A percentile compares a stretch with the other conserved stretches of the same genome.
Conservation (phyloP, 352 stramenopile genomes). For the Aphanomyces stellatus region DNA sequence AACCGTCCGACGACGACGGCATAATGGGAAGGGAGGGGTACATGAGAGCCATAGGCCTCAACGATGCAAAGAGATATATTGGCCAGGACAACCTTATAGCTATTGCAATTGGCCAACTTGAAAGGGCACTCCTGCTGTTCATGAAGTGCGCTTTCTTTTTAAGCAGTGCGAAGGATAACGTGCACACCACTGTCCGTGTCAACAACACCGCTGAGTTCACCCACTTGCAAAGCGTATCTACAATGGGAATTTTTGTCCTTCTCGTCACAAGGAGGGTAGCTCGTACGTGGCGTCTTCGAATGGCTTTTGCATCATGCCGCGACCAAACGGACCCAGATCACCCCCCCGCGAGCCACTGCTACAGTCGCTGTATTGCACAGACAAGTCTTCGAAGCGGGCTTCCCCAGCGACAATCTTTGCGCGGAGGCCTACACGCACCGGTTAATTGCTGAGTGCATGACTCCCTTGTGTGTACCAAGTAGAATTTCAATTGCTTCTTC, state of each 20-base stretch:
- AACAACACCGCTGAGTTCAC: constrained; percentile 91
- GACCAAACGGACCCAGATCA: constrained; percentile 84
- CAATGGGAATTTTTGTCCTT: neutral
- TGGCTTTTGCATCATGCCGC: constrained; percentile 88
- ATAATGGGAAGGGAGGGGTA: too few relatives aligned
- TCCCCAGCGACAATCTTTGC: constrained; percentile 71
- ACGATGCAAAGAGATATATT: too few relatives aligned
- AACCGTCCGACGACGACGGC: too few relatives aligned
- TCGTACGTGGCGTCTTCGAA: constrained; percentile 83
- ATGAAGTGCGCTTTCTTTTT: too few relatives aligned
- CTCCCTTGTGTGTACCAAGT: constrained; percentile 29
- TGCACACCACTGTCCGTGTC: constrained; percentile 95
- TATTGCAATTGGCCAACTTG: too few relatives aligned
- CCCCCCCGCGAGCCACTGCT: constrained; percentile 75
- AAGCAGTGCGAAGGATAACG: constrained; percentile 92
- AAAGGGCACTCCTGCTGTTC: too few relatives aligned
- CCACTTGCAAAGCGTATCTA: constrained; percentile 85
- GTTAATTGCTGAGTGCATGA: neutral
- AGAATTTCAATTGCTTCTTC: constrained; percentile 85
- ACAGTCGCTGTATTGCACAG: constrained; percentile 77
- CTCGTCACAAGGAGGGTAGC: neutral
- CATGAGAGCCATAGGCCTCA: too few relatives aligned
- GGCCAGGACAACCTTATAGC: too few relatives aligned
- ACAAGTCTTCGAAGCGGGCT: constrained; percentile 70
- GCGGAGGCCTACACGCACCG: constrained; percentile 39